Percentiles rank a stretch among this genome's conserved stretches.
Conservation (phyloP, 2,329 filamentous ascomycete species). For the Teratosphaeria viscida region DNA sequence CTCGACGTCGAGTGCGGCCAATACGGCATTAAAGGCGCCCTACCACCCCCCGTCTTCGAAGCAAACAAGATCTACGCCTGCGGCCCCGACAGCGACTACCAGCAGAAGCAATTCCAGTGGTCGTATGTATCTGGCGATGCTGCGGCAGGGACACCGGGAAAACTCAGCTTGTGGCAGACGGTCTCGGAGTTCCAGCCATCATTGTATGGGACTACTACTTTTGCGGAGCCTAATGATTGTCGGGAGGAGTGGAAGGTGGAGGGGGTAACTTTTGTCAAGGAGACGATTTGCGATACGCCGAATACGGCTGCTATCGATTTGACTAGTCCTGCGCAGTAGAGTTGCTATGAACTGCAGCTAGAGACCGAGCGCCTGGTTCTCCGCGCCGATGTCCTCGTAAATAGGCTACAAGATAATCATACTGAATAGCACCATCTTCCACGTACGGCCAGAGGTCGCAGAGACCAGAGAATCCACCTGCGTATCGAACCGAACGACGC, state of each 20-base stretch:
- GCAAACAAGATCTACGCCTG: neutral
- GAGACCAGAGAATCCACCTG: conserved; percentile 5
- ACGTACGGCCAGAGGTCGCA: conserved; percentile 6
- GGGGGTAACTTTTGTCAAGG: neutral
- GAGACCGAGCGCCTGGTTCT: neutral
- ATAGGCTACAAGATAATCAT: neutral
- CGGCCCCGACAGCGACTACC: neutral
- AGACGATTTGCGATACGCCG: neutral
- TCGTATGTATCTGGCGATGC: neutral
- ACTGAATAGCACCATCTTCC: neutral
- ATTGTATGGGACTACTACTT: neutral
- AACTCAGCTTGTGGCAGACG: neutral
- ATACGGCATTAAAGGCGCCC: neutral
- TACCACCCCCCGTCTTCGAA: neutral
- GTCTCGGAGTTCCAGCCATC: neutral
- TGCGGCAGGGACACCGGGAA: neutral
- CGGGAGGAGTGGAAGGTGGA: neutral
- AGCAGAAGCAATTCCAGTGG: neutral
- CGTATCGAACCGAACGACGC: too few relatives aligned
- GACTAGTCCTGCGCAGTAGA: neutral
- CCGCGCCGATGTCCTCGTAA: neutral
- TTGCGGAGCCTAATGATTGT: neutral
- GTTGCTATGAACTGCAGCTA: neutral
- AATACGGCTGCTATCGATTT: neutral
- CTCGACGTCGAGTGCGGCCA: neutral